A percentile compares a stretch with the other conserved stretches of the same genome.
Conservation (phyloP, 495 filamentous ascomycete species). For the Penicillium steckii region DNA sequence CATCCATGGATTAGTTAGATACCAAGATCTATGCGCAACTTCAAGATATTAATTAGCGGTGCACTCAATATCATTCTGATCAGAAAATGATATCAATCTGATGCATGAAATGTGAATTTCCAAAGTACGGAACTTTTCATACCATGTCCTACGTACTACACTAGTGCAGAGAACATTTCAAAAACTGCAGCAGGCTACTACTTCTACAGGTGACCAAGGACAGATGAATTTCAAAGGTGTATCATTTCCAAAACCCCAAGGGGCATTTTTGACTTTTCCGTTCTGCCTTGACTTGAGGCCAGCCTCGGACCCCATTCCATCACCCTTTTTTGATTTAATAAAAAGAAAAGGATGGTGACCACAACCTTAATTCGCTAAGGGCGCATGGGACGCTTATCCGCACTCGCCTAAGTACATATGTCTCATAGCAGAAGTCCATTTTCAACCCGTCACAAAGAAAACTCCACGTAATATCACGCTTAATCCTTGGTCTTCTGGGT, state of each 20-base stretch:
- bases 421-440: constrained; percentile 52
- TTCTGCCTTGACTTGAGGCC: constrained; percentile 31
- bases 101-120: too few species aligned
- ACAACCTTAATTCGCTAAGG: constrained; percentile 50
- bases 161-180: too few species aligned
- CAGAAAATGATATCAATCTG: too few species aligned
- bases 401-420: constrained; percentile 52
- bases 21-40: too few species aligned
- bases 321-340: constrained; percentile 33
- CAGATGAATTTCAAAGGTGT: constrained; percentile 26
- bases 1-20: too few species aligned
- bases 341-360: constrained; percentile 40
- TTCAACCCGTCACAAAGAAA: constrained; percentile 51
- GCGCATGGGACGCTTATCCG: constrained; percentile 44
- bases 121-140: too few species aligned
- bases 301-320: constrained; percentile 27
- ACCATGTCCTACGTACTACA: too few species aligned
- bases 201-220: constrained; percentile 14
- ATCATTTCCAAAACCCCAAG: constrained; percentile 29
- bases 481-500: constrained; percentile 98
- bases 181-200: constrained; percentile 1
- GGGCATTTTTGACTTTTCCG: constrained; percentile 30
- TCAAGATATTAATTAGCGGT: too few species aligned
- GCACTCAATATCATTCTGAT: too few species aligned
- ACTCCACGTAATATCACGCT: constrained; percentile 42